Conservation (phyloP, 208 protist species). For the Entamoeba moshkovskii region DNA sequence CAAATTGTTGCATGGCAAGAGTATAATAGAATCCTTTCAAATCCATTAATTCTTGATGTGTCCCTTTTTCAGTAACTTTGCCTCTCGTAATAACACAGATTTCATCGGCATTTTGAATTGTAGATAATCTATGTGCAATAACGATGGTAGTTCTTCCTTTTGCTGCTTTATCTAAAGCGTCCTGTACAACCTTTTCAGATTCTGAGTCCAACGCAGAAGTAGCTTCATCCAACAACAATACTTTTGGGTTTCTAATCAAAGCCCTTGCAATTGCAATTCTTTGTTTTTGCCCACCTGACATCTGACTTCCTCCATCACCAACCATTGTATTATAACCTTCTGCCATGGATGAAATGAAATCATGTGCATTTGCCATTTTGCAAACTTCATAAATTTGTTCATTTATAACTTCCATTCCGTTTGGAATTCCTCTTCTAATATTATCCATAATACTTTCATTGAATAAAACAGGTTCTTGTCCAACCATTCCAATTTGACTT, state of each 20-base stretch:
- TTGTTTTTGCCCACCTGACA: conserved; percentile 74
- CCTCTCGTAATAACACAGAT: conserved; percentile 74
- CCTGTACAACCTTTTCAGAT: conserved; percentile 64
- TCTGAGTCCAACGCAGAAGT: conserved; percentile 66
- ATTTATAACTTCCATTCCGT: conserved; percentile 23
- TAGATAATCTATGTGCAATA: conserved; percentile 73
- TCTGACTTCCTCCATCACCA: conserved; percentile 22
- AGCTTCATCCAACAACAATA: conserved; percentile 75
- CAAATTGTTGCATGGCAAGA: not conserved
- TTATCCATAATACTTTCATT: conserved; percentile 57
- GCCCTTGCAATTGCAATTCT: conserved; percentile 70
- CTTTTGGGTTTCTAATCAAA: conserved; percentile 56
- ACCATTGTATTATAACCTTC: not conserved
- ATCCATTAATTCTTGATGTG: conserved; percentile 56
- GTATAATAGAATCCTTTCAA: not conserved
- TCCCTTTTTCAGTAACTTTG: conserved; percentile 58
- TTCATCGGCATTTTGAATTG: conserved; percentile 64
- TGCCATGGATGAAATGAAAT: not conserved
- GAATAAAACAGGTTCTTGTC: conserved; percentile 82
- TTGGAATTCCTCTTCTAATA: conserved; percentile 30
- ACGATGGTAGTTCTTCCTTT: conserved; percentile 61
- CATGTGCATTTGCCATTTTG: conserved; percentile 1
- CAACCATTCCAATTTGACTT: conserved; percentile 53
- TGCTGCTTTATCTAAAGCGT: conserved; percentile 59
- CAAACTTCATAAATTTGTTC: not conserved